These are phyloP conservation scores for Sporisorium exsertum DNA, from an alignment of 1,284 basidiomycete species.

Conservation along the genomic window DNA sequence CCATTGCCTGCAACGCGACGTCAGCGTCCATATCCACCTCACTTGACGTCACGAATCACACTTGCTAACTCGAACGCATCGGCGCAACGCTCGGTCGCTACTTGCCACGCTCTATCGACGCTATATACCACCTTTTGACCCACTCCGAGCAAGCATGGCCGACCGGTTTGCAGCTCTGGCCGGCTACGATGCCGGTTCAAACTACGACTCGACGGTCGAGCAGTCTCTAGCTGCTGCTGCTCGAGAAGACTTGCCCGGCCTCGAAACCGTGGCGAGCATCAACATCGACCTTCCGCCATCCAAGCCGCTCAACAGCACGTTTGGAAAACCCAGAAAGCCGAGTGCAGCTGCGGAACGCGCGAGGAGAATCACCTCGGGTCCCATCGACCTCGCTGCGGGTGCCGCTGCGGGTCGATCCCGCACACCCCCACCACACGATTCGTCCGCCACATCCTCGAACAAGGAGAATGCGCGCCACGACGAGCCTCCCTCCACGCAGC, in stretches of 20 bases:
- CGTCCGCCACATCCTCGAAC: slow-evolving; percentile 31
- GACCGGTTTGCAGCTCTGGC: slow-evolving; percentile 56
- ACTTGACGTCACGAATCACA: background rate
- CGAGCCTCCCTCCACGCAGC: slow-evolving; percentile 49
- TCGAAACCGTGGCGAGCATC: slow-evolving; percentile 51
- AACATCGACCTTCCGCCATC: slow-evolving; percentile 36
- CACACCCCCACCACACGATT: slow-evolving; percentile 40
- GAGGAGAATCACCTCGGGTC: slow-evolving; percentile 38
- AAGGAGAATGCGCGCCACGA: slow-evolving; percentile 31
- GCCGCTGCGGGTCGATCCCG: slow-evolving; percentile 12
- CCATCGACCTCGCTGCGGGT: slow-evolving; percentile 26
- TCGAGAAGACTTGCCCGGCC: slow-evolving; percentile 42
- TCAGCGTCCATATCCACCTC: background rate
- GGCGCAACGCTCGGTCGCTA: too few relatives aligned
- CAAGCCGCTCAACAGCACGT: slow-evolving; percentile 38
- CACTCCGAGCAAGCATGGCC: slow-evolving; percentile 32
- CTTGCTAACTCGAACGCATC: background rate
- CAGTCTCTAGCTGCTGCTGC: slow-evolving; percentile 36
- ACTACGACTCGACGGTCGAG: slow-evolving; percentile 47
- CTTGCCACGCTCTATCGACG: background rate
- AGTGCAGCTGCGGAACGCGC: slow-evolving; percentile 37
- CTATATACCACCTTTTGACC: too few relatives aligned
- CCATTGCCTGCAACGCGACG: background rate
- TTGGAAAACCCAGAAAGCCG: slow-evolving; percentile 35
- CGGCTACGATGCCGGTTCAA: slow-evolving; percentile 54